Base-by-base conservation (phyloP, 2,329 filamentous ascomycete genomes). In the Penicillium sp. region DNA sequence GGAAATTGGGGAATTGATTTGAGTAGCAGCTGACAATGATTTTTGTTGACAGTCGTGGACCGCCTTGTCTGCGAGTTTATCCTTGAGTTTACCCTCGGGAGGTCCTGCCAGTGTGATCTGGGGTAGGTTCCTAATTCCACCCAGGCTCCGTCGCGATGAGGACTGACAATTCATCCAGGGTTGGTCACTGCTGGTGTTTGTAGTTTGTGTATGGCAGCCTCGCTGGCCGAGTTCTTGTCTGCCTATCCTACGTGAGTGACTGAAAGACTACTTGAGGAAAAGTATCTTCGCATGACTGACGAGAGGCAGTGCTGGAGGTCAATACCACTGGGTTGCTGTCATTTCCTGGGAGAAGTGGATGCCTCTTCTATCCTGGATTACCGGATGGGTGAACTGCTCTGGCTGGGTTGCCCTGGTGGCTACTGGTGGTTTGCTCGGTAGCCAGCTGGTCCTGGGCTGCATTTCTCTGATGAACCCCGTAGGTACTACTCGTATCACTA, bases 71-170 rank as follows among this genome's bases (percentile, higher is more conserved):
- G 76, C 82, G 1, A 84, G 81, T 49, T 69, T 85, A 42, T 80
- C 77, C 3, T 73, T 86, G 5, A 82, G 84, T 18, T 75, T 92
- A 29, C 86, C 88, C 1, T 87, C 83, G 13, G 89, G 89, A 39
- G 89, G 89, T 0, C 81, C 85, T 18, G 84, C 81, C 7, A 81
- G 85, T 52, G 85, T 91, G 38, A 80, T 92, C 52, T 92, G 88
- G 88, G 88, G 88, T 82, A 62, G 55, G 60, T 16, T n/a, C n/a
- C 1, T 41, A 26, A 26, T 15, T 28, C 15, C 6, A 6, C 28
- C 6, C 18, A 8, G 24, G 31, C 41, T 48, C 10, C n/a, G 31
- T 2, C 6, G 38, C 8, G 16, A 23, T 45, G 21, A 42, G 59
- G 33, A 57, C 46, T 39, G 3, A 28, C 16, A 5, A 12, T 16